A percentile compares a stretch with the other conserved stretches of the same genome.
Conservation (phyloP, 768 basidiomycete species). For the Lactifluus subvellereus region DNA sequence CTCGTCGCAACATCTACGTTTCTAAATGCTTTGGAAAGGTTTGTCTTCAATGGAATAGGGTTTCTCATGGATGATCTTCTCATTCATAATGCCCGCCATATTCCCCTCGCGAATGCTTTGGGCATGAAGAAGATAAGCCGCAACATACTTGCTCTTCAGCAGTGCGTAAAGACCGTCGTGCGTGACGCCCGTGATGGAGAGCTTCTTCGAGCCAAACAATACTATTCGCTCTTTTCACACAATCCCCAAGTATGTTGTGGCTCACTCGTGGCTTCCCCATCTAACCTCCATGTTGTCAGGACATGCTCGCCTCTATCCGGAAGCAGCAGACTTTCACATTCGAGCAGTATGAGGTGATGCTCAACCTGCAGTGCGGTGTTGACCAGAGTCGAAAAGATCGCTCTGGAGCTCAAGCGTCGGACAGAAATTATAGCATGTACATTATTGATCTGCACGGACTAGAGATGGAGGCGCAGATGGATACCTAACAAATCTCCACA, state of each 20-base stretch:
- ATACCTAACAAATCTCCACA: slow-evolving; percentile 23
- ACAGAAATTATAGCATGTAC: slow-evolving; percentile 80
- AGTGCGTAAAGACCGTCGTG: slow-evolving; percentile 75
- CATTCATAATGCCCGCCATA: slow-evolving; percentile 63
- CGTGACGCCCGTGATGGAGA: slow-evolving; percentile 55
- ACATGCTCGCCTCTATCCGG: slow-evolving; percentile 69
- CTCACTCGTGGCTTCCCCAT: background rate
- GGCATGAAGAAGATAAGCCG: slow-evolving; percentile 85
- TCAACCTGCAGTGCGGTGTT: slow-evolving; percentile 84
- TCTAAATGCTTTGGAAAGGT: slow-evolving; percentile 41
- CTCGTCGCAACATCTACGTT: slow-evolving; percentile 16
- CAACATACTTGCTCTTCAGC: slow-evolving; percentile 88
- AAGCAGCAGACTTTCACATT: slow-evolving; percentile 65
- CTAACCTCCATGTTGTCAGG: slow-evolving; percentile 37
- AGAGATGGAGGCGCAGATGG: slow-evolving; percentile 48
- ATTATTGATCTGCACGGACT: slow-evolving; percentile 85
- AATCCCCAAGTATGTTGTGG: slow-evolving; percentile 59
- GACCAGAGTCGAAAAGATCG: slow-evolving; percentile 52
- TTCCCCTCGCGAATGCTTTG: slow-evolving; percentile 61
- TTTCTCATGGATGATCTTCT: slow-evolving; percentile 80
- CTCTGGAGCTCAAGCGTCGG: slow-evolving; percentile 45
- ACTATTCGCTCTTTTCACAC: slow-evolving; percentile 72
- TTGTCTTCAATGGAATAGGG: slow-evolving; percentile 81
- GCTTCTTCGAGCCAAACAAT: slow-evolving; percentile 70
- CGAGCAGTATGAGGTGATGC: slow-evolving; percentile 89